Percentiles rank a stretch among this genome's conserved stretches.
Evolutionary conservation across 1,284 basidiomycete species (phyloP).

Genomic region (Trametes versicolor): DNA sequence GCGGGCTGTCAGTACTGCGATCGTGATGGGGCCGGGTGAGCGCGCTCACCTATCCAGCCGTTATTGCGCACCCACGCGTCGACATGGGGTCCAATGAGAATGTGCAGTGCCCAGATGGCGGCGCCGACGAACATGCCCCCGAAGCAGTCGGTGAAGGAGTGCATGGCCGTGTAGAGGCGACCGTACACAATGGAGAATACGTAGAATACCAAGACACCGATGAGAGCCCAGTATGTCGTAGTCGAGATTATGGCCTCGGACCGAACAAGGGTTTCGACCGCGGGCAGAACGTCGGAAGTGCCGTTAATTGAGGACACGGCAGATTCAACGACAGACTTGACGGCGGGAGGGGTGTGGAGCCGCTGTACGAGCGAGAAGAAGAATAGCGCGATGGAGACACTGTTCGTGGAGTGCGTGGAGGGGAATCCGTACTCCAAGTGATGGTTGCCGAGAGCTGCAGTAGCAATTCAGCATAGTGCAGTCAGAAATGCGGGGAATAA

Average conservation of each 20-base stretch:
- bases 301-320: neutral
- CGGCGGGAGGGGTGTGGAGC: slow-evolving; percentile 49
- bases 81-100: slow-evolving; percentile 48
- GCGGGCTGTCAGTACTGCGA: neutral
- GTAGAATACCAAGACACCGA: slow-evolving; percentile 66
- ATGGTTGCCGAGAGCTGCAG: slow-evolving; percentile 79
- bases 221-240: slow-evolving; percentile 54
- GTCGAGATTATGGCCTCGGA: slow-evolving; percentile 50
- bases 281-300: slow-evolving; percentile 10
- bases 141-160: slow-evolving; percentile 83
- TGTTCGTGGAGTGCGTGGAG: slow-evolving; percentile 95
- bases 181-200: slow-evolving; percentile 87
- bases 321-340: neutral
- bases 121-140: slow-evolving; percentile 75
- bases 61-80: slow-evolving; percentile 61
- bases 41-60: slow-evolving; percentile 61
- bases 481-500: slow-evolving; percentile 24
- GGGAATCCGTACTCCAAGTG: slow-evolving; percentile 95
- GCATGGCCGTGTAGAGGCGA: slow-evolving; percentile 92
- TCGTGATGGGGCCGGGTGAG: neutral
- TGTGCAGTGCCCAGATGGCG: slow-evolving; percentile 69
- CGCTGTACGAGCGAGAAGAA: slow-evolving; percentile 67
- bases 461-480: neutral
- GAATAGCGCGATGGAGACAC: slow-evolving; percentile 88
- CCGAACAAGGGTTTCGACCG: slow-evolving; percentile 14